Percentiles rank a stretch among this genome's conserved stretches.
Evolutionary conservation across 805 yeast genomes (phyloP).

Genomic region (Ogataea methanolica): DNA sequence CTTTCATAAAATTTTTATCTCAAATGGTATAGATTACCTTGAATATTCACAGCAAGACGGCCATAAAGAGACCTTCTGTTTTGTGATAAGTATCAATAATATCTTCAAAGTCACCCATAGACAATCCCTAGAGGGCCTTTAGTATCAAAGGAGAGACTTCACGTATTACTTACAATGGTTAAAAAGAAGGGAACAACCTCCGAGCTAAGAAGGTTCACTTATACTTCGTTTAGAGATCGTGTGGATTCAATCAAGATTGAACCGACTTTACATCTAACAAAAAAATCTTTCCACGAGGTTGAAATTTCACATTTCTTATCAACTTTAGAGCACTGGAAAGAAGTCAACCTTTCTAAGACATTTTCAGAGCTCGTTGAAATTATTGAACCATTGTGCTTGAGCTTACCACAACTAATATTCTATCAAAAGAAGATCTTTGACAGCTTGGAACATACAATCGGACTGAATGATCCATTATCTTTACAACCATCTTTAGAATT

Average conservation of each 20-base stretch:
- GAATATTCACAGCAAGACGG: too few relatives aligned
- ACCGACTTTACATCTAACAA: slow-evolving; percentile 52
- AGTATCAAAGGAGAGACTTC: not conserved
- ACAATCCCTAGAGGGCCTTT: too few relatives aligned
- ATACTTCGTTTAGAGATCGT: slow-evolving; percentile 75
- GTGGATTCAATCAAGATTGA: slow-evolving; percentile 79
- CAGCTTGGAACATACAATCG: slow-evolving; percentile 36
- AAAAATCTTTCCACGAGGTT: slow-evolving; percentile 62
- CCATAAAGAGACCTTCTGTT: not conserved
- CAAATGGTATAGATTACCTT: too few relatives aligned
- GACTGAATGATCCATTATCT: slow-evolving; percentile 60
- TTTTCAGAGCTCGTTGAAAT: slow-evolving; percentile 61
- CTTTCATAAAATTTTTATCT: slow-evolving; percentile 1
- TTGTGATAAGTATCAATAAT: not conserved
- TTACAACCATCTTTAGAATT: slow-evolving; percentile 79
- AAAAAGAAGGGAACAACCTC: slow-evolving; percentile 44
- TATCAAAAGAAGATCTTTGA: slow-evolving; percentile 59
- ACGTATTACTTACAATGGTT: slow-evolving; percentile 18
- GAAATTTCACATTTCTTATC: slow-evolving; percentile 77
- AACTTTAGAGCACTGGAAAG: slow-evolving; percentile 82
- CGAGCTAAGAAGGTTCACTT: slow-evolving; percentile 55
- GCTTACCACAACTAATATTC: slow-evolving; percentile 76
- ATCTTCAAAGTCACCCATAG: too few relatives aligned
- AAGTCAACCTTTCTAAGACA: slow-evolving; percentile 69
- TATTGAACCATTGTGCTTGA: slow-evolving; percentile 51